Conservation (phyloP, 345 rosid genomes). For the Eucalyptus paniculata region DNA sequence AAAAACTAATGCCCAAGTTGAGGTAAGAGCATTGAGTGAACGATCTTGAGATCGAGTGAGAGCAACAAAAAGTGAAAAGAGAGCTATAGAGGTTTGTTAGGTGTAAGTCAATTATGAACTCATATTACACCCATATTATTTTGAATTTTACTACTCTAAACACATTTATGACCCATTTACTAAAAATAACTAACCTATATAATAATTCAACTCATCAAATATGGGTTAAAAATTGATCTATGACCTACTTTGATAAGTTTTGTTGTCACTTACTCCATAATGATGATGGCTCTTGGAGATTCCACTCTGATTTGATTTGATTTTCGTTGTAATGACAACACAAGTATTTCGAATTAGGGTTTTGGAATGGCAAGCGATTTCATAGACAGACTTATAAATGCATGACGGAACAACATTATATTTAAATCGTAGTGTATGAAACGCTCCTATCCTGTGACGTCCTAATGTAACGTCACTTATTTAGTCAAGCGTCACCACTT, state of each 20-base stretch:
- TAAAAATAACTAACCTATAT: too few relatives aligned
- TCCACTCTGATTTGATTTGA: not conserved
- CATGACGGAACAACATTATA: fast-evolving
- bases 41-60: fast-evolving
- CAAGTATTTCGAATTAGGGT: not conserved
- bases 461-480: fast-evolving
- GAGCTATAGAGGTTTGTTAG: fast-evolving
- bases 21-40: not conserved
- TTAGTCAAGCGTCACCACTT: fast-evolving
- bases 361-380: fast-evolving
- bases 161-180: not conserved
- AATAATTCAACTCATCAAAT: too few relatives aligned
- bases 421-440: fast-evolving
- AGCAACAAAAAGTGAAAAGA: fast-evolving
- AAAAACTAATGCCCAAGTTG: too few relatives aligned
- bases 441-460: fast-evolving
- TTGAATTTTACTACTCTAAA: too few relatives aligned
- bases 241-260: not conserved
- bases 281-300: not conserved
- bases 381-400: not conserved
- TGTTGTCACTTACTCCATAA: not conserved
- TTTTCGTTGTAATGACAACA: fast-evolving
- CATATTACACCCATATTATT: not conserved
- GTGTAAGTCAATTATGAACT: not conserved
- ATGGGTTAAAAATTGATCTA: fast-evolving